Evolutionary conservation across 2,329 filamentous ascomycete genomes (phyloP), one percentile per base, ranked within the genome.

Genomic region (Exophiala aquamarina): DNA sequence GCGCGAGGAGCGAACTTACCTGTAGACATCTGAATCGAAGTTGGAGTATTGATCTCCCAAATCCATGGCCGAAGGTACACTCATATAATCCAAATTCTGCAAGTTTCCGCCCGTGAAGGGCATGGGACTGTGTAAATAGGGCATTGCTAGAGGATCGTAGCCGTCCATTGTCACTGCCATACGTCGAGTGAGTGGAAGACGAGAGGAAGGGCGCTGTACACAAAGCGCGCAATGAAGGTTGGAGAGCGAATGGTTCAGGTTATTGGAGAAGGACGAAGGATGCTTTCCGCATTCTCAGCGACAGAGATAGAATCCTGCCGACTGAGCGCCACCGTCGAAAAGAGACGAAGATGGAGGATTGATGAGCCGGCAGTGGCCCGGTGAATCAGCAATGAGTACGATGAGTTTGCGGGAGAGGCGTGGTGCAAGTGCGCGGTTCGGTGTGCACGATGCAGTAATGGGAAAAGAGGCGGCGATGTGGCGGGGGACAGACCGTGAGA

Each of bases 121-220:
- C 63, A 82, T 70, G 54, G 78, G 76, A 57, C 74, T 76, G 46
- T 76, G 73, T 66, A 82, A 66, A 60, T 82, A 84, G n/a, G 78
- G 77, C 79, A 83, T 81, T 26, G 76, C 72, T 67, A 78, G 75
- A 56, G 76, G 77, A 63, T 82, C 78, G 67, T 78, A 82, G 64
- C 76, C 73, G 61, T 81, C 78, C 72, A 75, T 75, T 52, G 59
- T 63, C 58, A 48, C 48, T 35, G 57, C 48, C 54, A 58, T 56
- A 21, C 19, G 19, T 20, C 14, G 11, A 20, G 41, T 20, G 29
- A 23, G 23, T 28, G 36, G 15, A 32, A 33, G 37, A 20, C 36
- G 8, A n/a, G 41, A 23, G 5, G 19, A 26, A 23, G 20, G 40
- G 26, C 39, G 39, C 26, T 29, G 43, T 36, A 29, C 23, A 23